These are phyloP conservation scores for Xerocomus potaroensis DNA, from an alignment of 768 basidiomycete genomes.

Conservation along the genomic window DNA sequence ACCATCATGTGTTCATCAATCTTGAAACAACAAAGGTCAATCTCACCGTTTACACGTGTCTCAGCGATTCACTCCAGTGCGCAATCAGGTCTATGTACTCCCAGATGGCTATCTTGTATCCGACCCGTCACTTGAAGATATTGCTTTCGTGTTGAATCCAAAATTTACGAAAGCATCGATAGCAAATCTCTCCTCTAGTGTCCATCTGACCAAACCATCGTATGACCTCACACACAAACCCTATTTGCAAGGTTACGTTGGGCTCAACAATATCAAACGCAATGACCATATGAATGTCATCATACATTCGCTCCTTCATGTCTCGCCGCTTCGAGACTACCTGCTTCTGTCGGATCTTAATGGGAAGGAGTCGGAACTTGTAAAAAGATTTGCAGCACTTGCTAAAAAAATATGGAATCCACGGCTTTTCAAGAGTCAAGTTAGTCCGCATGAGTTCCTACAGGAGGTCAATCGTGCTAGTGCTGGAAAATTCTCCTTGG, in stretches of 20 bases:
- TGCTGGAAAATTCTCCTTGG: slow-evolving; percentile 86
- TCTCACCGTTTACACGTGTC: slow-evolving; percentile 15
- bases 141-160: slow-evolving; percentile 84
- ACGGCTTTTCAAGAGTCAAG: slow-evolving; percentile 93
- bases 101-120: slow-evolving; percentile 96
- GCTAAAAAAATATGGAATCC: slow-evolving; percentile 98
- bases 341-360: slow-evolving; percentile 71
- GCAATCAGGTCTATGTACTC: slow-evolving; percentile 83
- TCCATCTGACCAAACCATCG: slow-evolving; percentile 64
- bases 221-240: slow-evolving; percentile 80
- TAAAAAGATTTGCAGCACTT: slow-evolving; percentile 81
- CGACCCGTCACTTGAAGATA: slow-evolving; percentile 95
- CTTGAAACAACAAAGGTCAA: slow-evolving; percentile 81
- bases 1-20: slow-evolving; percentile 98
- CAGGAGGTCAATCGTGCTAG: slow-evolving; percentile 94
- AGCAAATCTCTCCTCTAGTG: slow-evolving; percentile 50
- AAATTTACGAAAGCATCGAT: slow-evolving; percentile 67
- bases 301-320: slow-evolving; percentile 89
- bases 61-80: slow-evolving; percentile 12
- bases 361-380: slow-evolving; percentile 78
- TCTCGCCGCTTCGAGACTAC: slow-evolving; percentile 84
- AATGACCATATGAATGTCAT: slow-evolving; percentile 99
- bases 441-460: slow-evolving; percentile 97
- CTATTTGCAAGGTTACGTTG: slow-evolving; percentile 91
- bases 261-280: slow-evolving; percentile 94